Evolutionary conservation across 2,329 filamentous ascomycete species (phyloP), one percentile per base, ranked within the genome.

Genomic region (Byssothecium circinans): DNA sequence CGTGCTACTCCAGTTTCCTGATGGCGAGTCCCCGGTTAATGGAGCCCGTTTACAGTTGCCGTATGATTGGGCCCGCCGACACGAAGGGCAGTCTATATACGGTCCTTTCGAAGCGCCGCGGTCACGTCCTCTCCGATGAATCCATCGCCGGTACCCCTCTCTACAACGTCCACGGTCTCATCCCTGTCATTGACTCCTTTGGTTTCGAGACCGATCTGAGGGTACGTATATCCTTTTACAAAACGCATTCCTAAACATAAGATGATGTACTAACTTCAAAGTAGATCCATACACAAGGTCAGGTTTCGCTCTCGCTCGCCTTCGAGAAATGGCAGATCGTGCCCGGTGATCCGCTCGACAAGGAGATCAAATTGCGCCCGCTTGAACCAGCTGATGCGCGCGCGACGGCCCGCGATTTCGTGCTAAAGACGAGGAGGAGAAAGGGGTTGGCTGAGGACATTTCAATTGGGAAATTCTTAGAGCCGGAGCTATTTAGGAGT

Each of bases 301-400:
- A 91, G 69, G 91, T 91, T 46, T 91, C 89, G 64, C 85, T 97
- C 43, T 91, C 86, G 61, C 80, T 99, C 29, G 90, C 95, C 11
- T 99, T 99, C 71, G 94, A 99, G 68, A 85, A 89, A 56, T 99
- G 94, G 94, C 91, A 82, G 64, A 89, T 97, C 52, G 92, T 99
- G 1, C 94, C 94, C 1, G 94, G 94, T 45, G 94, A 99, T 71
- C 94, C 94, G 33, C 80, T 99, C 27, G 94, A 99, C 71, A 87
- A 86, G 64, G 88, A 91, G 52, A 85, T 95, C 53, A 84, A 90
- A 57, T 77, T 94, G 46, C 80, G 88, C 41, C 89, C 91, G 4
- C 77, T 99, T 55, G 91, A 97, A 72, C 90, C 91, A 54, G 94
- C 94, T 1, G 82, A 82, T 44, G 88, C 89, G 42, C 90, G 95